Base-by-base conservation (phyloP, 441 rosid genomes). In the Capsella rubella region DNA sequence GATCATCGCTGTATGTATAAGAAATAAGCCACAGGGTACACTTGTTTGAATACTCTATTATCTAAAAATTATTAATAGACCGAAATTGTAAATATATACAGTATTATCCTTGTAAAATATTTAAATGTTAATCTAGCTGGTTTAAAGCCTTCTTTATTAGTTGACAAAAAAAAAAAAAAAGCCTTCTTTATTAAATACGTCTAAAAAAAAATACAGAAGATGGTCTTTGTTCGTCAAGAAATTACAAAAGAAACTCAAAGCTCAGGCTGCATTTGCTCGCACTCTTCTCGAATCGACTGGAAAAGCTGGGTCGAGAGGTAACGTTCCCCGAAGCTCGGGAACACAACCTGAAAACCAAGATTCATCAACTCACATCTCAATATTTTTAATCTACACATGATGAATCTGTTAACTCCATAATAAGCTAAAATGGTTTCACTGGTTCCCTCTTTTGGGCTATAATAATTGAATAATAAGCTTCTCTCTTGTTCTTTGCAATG, bases 311-410 rank as follows among this genome's bases (percentile, higher is more conserved):
- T 75, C 3, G 99, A 90, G 52, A 92, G 89, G 53, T 95, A 92
- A 51, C 98, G 87, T 73, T 95, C 99, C 12, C 99, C 97, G 3
- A 92, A 90, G 87, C 99, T 92, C 2, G 99, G 99, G 53, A 95
- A 90, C 64, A 92, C 96, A 75, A 89, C 99, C 99, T 92, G 85
- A 66, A 67, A 51, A 27, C 4, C 61, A 59, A 72, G 4, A 65
- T 58, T 72, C 59, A 72, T 57, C 18, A 64, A 51, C 61, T 34
- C 67, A 56, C 31, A 40, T 0, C 28, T 53, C 56, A 74, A 16
- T 21, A 34, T 0, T 7, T 40, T 31, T 13, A 18, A 13, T 32
- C 9, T 27, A 75, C 56, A 54, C 14, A 13, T 35, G 32, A 53
- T 53, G 52, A 56, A 13, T 57, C 57, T 25, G 12, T 64, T 34